Base-by-base conservation (phyloP, 2,329 filamentous ascomycete genomes). In the Botryosphaeria agaves region DNA sequence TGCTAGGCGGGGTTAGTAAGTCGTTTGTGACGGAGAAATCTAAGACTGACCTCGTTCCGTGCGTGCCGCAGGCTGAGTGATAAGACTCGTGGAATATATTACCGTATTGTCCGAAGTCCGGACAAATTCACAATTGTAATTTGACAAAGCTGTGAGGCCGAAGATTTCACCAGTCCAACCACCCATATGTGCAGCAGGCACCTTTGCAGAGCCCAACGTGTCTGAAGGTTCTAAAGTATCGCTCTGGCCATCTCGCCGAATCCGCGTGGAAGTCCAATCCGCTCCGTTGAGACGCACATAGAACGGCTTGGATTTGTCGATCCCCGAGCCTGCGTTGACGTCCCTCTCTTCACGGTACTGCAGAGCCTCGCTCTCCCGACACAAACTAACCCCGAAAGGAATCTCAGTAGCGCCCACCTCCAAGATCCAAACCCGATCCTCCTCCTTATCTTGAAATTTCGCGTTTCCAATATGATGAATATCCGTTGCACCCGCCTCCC, bases 251-350 rank as follows among this genome's bases (percentile, higher is more conserved):
- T 64, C 57, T 34, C 66, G 45, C 30, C 47, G 66, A 44, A 85
- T 83, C 40, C 76, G 67, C 7, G 76, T 80, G 2, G 78, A 78
- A 45, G 79, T 78, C 80, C 80, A 87, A 36, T 73, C 66, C 7
- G 78, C 77, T 30, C 81, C 75, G 51, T 87, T 85, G 40, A 87
- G 69, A 38, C 73, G 67, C 32, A 85, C 76, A 47, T 73, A 83
- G 46, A 85, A 84, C 4, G 79, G 80, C 48, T 82, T 84, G 19
- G 69, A 65, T 36, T 61, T 64, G 49, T 82, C 75, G 32, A 78
- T 66, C 3, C 66, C 68, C 9, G 65, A 41, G 39, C 48, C 49
- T 15, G 39, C 35, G 29, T 39, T 46, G 34, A 47, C 37, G 36
- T 61, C 46, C 34, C 52, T 45, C 33, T 47, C 40, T 38, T 53